These are phyloP conservation scores for Suillus occidentalis DNA, from an alignment of 768 basidiomycete species.

Conservation along the genomic window DNA sequence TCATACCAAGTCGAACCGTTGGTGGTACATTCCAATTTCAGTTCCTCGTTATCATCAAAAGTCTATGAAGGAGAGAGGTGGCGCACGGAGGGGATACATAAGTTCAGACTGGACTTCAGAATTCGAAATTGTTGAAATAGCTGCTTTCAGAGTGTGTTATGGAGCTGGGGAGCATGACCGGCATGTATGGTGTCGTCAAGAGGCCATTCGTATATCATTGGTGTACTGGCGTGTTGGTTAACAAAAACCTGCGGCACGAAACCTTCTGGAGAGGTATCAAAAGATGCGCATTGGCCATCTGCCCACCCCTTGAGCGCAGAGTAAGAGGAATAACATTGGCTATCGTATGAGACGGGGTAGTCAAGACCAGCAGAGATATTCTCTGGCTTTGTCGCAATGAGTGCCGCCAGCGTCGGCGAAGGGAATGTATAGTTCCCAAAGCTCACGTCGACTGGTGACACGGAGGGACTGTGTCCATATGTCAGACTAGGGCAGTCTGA, in stretches of 20 bases:
- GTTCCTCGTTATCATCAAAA: background rate
- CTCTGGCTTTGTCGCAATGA: slow-evolving; percentile 15
- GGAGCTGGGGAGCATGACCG: background rate
- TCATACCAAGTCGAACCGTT: background rate
- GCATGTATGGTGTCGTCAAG: slow-evolving; percentile 15
- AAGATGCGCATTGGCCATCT: slow-evolving; percentile 15
- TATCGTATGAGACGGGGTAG: slow-evolving; percentile 5
- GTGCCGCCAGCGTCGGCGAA: slow-evolving; percentile 14
- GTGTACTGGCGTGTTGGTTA: slow-evolving; percentile 22
- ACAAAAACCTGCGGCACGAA: slow-evolving; percentile 29
- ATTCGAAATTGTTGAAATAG: background rate
- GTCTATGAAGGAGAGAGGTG: slow-evolving; percentile 1
- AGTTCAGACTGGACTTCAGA: background rate
- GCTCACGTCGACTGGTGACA: slow-evolving; percentile 28
- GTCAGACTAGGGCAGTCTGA: slow-evolving; percentile 22
- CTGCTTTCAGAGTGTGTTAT: background rate
- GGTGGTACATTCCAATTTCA: background rate
- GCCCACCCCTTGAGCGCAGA: slow-evolving; percentile 29
- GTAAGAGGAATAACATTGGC: slow-evolving; percentile 19
- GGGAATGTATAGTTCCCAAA: slow-evolving; percentile 22
- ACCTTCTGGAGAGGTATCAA: slow-evolving; percentile 8
- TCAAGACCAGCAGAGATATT: slow-evolving; percentile 8
- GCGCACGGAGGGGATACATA: background rate
- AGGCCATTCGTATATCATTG: slow-evolving; percentile 26
- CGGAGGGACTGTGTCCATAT: slow-evolving; percentile 25